phyloP scores from a whole-genome alignment of 345 rosid genomes.

The Mangifera indica region DNA sequence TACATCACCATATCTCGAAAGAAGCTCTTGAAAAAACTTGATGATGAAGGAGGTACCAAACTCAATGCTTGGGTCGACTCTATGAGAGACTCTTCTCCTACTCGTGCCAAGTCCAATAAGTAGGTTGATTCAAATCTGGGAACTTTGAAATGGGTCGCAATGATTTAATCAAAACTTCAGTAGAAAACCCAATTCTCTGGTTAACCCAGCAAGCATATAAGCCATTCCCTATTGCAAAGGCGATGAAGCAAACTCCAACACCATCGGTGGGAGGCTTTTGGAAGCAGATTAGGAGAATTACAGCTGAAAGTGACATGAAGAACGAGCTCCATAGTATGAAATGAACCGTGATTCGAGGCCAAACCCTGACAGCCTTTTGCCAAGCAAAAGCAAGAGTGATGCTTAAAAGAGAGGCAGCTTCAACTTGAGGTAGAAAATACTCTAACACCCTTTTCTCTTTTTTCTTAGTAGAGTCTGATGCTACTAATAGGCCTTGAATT shows the following conservation, averaged over 20 bases:
- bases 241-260: constrained; percentile 75
- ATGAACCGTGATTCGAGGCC: no score
- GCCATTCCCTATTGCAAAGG: constrained; percentile 83
- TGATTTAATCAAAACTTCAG: constrained; percentile 55
- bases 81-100: no score
- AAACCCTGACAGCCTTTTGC: no score
- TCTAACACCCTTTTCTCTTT: constrained; percentile 57
- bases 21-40: no score
- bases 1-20: no score
- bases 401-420: no score
- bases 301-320: no score
- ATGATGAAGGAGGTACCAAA: no score
- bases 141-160: constrained; percentile 77
- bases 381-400: no score
- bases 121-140: constrained; percentile 68
- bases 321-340: no score
- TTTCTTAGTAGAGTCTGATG: constrained; percentile 47
- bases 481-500: constrained; percentile 66
- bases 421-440: constrained; percentile 80
- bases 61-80: no score
- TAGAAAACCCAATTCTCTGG: constrained; percentile 58
- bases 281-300: constrained; percentile 82
- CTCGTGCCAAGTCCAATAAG: constrained; percentile 75
- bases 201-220: constrained; percentile 92
- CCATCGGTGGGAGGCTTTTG: constrained; percentile 83